phyloP scores from a whole-genome alignment of 2,329 filamentous ascomycete species.

The Aureobasidium sp. region DNA sequence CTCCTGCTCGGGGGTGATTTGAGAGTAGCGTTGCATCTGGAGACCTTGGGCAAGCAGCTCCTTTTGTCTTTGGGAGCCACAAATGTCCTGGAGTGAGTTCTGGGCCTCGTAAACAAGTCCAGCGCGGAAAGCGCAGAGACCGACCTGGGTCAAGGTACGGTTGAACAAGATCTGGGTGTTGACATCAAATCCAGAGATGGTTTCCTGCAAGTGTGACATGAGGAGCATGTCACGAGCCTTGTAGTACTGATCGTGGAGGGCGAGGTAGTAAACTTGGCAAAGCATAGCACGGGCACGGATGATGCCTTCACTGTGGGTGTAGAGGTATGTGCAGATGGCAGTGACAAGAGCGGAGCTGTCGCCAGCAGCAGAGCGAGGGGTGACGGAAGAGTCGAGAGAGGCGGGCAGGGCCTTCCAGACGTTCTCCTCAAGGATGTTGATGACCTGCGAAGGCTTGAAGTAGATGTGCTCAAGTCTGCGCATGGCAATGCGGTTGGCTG shows the following conservation, averaged over 20 bases:
- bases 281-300: conserved; percentile 95
- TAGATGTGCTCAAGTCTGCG: conserved; percentile 94
- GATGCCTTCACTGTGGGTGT: conserved; percentile 89
- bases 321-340: conserved; percentile 88
- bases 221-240: conserved; percentile 97
- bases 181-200: conserved; percentile 92
- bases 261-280: conserved; percentile 97
- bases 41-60: conserved; percentile 96
- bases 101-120: conserved; percentile 96
- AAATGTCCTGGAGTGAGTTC: conserved; percentile 95
- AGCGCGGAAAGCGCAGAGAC: conserved; percentile 94
- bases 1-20: conserved; percentile 96
- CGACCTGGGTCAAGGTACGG: conserved; percentile 93
- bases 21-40: conserved; percentile 94
- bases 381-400: conserved; percentile 69
- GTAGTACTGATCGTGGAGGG: conserved; percentile 96
- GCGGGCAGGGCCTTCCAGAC: conserved; percentile 76
- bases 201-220: conserved; percentile 98
- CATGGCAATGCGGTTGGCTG: conserved; percentile 87
- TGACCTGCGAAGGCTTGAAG: conserved; percentile 95
- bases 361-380: conserved; percentile 59
- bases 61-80: conserved; percentile 94
- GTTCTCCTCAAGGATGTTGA: conserved; percentile 89
- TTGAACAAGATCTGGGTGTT: conserved; percentile 98
- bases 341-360: conserved; percentile 74